phyloP scores from a whole-genome alignment of 1,284 basidiomycete species.

The Microbotryum saponariae region DNA sequence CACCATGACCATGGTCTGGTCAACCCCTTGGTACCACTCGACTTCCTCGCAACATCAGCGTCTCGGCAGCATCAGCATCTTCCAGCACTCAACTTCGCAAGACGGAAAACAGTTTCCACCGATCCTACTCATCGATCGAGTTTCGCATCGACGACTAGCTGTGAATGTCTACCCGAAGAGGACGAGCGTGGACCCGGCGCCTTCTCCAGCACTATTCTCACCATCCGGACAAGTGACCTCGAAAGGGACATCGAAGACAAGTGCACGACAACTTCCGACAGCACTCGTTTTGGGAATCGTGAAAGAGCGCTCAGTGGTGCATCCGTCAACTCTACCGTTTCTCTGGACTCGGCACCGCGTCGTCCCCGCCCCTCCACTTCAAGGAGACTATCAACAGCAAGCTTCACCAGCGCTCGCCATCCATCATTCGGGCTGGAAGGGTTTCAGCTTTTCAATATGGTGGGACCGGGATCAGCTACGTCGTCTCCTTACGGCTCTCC shows the following conservation, averaged over 20 bases:
- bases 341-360: neutral
- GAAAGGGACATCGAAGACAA: neutral
- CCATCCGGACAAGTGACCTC: neutral
- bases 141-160: constrained; percentile 8
- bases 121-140: too few species aligned
- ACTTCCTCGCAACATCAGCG: too few species aligned
- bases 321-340: neutral
- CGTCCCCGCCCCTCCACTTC: neutral
- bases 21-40: too few species aligned
- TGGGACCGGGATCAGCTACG: neutral
- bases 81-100: too few species aligned
- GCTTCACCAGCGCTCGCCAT: neutral
- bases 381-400: too few species aligned
- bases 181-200: neutral
- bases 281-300: neutral
- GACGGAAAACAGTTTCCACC: too few species aligned
- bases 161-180: constrained; percentile 30
- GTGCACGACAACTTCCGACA: too few species aligned
- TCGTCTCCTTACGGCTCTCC: too few species aligned
- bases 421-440: neutral
- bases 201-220: too few species aligned
- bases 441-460: constrained; percentile 1
- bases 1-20: too few species aligned
- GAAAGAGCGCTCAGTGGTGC: neutral
- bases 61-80: too few species aligned